Conservation (phyloP, 345 rosid species). For the Euphorbia tirucalli region DNA sequence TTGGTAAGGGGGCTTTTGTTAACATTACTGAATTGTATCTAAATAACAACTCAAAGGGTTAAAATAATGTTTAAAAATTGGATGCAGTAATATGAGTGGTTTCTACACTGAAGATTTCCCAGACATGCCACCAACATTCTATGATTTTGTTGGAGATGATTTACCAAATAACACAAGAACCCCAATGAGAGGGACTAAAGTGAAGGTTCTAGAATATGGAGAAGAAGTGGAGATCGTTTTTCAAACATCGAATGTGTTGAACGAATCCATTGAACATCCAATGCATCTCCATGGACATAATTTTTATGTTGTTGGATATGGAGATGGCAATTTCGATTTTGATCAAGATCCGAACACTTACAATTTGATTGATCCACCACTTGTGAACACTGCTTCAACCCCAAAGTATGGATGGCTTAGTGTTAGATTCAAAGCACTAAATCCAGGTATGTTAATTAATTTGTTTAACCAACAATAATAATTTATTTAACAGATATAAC, state of each 20-base stretch:
- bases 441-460: conserved; percentile 21
- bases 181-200: conserved; percentile 24
- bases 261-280: conserved; percentile 29
- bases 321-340: conserved; percentile 34
- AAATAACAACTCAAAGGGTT: no score
- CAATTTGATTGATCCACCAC: conserved; percentile 26
- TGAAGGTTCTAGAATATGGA: conserved; percentile 29
- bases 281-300: conserved; percentile 45
- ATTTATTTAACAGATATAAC: no score
- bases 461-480: no score
- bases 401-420: conserved; percentile 17
- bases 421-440: conserved; percentile 17
- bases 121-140: conserved; percentile 9
- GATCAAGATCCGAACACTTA: conserved; percentile 19
- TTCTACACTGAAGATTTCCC: conserved; percentile 1
- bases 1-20: no score
- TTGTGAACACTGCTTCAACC: conserved; percentile 6
- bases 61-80: no score
- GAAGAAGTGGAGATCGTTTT: conserved; percentile 40
- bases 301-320: conserved; percentile 44
- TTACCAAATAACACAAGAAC: not conserved
- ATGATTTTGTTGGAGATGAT: not conserved
- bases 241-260: conserved; percentile 34
- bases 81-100: not conserved
- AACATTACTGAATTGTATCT: no score